These are phyloP conservation scores for Quercus suber DNA, from an alignment of 306 rosid genomes.

Conservation along the genomic window DNA sequence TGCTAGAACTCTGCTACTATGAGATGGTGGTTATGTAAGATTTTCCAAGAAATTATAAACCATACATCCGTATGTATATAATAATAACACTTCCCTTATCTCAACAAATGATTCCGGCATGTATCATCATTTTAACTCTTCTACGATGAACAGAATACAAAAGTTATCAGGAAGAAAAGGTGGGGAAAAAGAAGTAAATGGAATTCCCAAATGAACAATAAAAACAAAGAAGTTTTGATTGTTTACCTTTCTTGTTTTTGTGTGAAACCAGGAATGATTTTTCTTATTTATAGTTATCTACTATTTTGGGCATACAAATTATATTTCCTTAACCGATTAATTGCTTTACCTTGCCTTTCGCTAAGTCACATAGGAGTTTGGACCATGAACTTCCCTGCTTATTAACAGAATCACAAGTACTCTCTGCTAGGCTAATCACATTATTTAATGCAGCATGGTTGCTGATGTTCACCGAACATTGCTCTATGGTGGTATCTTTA, in stretches of 20 bases:
- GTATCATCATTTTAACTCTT: not conserved
- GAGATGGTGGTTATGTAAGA: too few relatives aligned
- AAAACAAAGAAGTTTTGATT: too few relatives aligned
- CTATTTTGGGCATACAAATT: too few relatives aligned
- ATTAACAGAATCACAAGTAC: not conserved
- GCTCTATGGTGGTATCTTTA: conserved; percentile 94
- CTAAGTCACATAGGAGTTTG: not conserved
- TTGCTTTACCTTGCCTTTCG: not conserved
- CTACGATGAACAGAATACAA: too few relatives aligned
- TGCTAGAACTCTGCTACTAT: too few relatives aligned
- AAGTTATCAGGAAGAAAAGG: too few relatives aligned
- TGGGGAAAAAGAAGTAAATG: too few relatives aligned
- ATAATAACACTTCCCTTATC: not conserved
- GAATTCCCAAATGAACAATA: too few relatives aligned
- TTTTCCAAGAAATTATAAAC: too few relatives aligned
- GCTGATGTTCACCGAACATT: conserved; percentile 98
- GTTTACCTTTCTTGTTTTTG: not conserved
- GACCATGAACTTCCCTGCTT: not conserved
- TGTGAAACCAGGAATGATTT: not conserved
- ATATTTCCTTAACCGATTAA: too few relatives aligned
- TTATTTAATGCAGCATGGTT: conserved; percentile 67
- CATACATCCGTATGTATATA: too few relatives aligned
- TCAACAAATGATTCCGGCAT: not conserved
- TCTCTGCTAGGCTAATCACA: not conserved
- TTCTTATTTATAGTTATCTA: not conserved